Conservation (phyloP, 306 rosid genomes). For the Boehmeria nivea region DNA sequence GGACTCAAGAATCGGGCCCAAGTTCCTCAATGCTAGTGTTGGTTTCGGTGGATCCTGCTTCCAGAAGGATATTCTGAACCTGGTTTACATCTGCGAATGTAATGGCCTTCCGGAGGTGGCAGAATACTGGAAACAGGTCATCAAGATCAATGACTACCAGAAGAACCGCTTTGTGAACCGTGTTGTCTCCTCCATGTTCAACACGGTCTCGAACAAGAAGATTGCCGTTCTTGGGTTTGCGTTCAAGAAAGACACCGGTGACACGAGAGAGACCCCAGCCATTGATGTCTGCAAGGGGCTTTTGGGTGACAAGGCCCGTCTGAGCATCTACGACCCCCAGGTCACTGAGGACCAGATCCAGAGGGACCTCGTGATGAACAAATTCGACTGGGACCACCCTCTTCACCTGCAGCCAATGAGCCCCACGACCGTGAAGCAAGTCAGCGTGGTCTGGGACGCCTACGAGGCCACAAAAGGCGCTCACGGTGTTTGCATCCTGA, state of each 20-base stretch:
- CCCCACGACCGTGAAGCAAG: constrained; percentile 73
- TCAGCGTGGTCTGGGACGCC: constrained; percentile 75
- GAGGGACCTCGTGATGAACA: constrained; percentile 73
- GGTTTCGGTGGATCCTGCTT: constrained; percentile 98
- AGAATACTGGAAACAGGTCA: constrained; percentile 97
- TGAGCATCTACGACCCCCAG: constrained; percentile 83
- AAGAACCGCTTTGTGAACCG: constrained; percentile 90
- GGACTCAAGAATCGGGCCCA: constrained; percentile 90
- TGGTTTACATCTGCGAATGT: constrained; percentile 89
- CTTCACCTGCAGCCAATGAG: constrained; percentile 77
- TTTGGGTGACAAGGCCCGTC: constrained; percentile 65
- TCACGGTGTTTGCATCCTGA: constrained; percentile 75
- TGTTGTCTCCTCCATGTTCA: constrained; percentile 84
- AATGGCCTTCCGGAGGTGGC: constrained; percentile 97
- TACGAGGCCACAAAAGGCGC: constrained; percentile 83
- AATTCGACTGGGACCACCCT: constrained; percentile 96
- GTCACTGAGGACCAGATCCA: constrained; percentile 85
- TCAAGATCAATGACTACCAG: constrained; percentile 92
- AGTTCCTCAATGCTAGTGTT: constrained; percentile 83
- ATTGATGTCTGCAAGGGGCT: constrained; percentile 92
- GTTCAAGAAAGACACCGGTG: constrained; percentile 93
- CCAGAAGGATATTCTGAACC: constrained; percentile 89
- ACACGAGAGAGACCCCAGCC: constrained; percentile 89
- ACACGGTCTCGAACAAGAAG: constrained; percentile 81
- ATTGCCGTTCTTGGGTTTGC: constrained; percentile 86